Base-by-base conservation (phyloP, 352 stramenopile genomes). In the Globisporangium barbulae region DNA sequence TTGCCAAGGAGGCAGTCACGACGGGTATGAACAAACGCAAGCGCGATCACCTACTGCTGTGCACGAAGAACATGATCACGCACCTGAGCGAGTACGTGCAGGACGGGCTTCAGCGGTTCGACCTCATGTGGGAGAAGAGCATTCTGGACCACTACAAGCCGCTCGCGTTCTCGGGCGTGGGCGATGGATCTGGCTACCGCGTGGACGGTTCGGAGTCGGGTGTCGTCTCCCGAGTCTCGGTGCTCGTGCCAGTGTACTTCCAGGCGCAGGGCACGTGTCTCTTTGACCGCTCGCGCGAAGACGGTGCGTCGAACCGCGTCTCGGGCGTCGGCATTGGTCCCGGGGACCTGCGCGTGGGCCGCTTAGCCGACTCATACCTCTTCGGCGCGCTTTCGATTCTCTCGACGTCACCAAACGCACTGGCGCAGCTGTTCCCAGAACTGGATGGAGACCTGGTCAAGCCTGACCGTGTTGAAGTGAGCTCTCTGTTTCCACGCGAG, bases 31-130 rank as follows among this genome's bases (percentile, higher is more conserved):
- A 68, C 30, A 86, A 87, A 55, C 76, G 79, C 33, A 85, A 86
- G 39, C 80, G 82, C 31, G 85, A 93, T 53, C 85, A 94, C 60
- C 59, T 94, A 28, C 53, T 94, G 52, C 67, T 93, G 33, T 76
- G 89, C 15, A 94, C 85, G 35, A 91, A 88, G 62, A 90, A 91
- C 59, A 90, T 94, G 83, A 94, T 94, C 61, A 76, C 78, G 41
- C 79, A 90, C 63, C 80, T 94, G 76, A 91, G 78, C 28, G 85
- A 94, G 62, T 92, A 88, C 52, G 85, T 92, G 6, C 83, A 94
- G 60, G 77, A 92, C 59, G 84, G 86, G 5, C 64, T 95, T 9
- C 85, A 91, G 61, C 85, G 83, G 8, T 91, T 88, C 57, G 83
- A 93, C 28, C 61, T 93, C 25, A 87, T 95, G 67, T 95, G 86